Base-by-base conservation (phyloP, 495 filamentous ascomycete genomes). In the Xylona heveae region DNA sequence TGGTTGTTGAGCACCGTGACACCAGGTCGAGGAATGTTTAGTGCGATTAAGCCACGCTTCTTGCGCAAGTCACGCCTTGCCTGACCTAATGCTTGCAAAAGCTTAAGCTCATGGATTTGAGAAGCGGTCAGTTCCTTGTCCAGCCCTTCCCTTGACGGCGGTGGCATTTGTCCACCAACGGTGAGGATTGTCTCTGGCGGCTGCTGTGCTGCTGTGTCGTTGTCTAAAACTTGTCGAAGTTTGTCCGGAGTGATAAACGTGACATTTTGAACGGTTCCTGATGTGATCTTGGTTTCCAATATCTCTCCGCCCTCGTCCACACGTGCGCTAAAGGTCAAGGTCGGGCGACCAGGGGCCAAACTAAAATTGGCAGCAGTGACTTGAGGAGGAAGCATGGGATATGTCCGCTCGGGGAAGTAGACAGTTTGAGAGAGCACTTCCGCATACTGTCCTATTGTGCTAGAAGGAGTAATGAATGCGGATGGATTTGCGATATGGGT, bases 401-500 rank as follows among this genome's bases (percentile, higher is more conserved):
- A 71, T 13, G 64, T 57, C 13, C 68, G 61, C 27, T 85, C 80
- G 1, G 78, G 68, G 5, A 75, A 51, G 42, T 95, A 97, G n/a
- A 72, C 52, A 2, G 66, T 76, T 37, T 73, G 55, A 2, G 63
- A 52, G 19, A 73, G 57, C 19, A 65, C 51, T 20, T 68, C 60
- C 0, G 84, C 83, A 40, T 72, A 64, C 38, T 67, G 52, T 13
- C 72, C 68, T 10, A 78, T 46, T 7, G 52, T 44, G 28, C 68
- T 55, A 12, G 70, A 57, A 8, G 61, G 62, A 1, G 46, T 27
- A 33, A 95, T 59, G 40, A 75, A 77, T n/a, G 88, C 79, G 3
- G 83, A 75, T 1, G 85, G 90, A 44, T 95, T 88, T n/a, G 90
- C 88, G 22, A 91, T 59, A 45, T 97, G 88, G 7, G 90, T 50